A percentile compares a stretch with the other conserved stretches of the same genome.
Conservation (phyloP, 2,329 filamentous ascomycete species). For the Epichloe festucae region DNA sequence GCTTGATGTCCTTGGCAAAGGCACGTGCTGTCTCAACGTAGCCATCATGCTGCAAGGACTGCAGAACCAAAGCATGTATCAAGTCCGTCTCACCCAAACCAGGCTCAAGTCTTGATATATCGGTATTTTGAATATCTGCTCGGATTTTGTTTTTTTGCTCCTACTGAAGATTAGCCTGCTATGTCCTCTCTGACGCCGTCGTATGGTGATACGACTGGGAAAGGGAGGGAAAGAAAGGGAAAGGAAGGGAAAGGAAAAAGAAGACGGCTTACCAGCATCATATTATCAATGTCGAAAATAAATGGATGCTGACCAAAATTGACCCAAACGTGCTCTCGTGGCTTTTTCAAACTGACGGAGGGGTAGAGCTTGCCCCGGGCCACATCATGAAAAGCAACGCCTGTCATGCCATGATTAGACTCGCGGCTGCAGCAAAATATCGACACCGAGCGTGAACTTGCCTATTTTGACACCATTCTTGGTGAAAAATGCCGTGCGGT, state of each 20-base stretch:
- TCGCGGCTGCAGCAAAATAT: neutral
- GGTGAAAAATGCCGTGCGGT: constrained; percentile 54
- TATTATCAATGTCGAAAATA: constrained; percentile 77
- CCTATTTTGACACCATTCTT: constrained; percentile 48
- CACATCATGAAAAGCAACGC: constrained; percentile 56
- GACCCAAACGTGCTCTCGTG: constrained; percentile 45
- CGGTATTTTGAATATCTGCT: constrained; percentile 43
- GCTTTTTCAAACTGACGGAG: constrained; percentile 50
- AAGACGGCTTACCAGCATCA: constrained; percentile 53
- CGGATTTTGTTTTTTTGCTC: constrained; percentile 47
- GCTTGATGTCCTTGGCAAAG: constrained; percentile 69
- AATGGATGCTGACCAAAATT: constrained; percentile 68
- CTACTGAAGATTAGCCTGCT: constrained; percentile 21
- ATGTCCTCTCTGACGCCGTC: no score
- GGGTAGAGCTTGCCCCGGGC: constrained; percentile 52
- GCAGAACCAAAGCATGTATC: constrained; percentile 67
- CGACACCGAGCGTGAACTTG: constrained; percentile 16
- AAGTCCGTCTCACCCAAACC: constrained; percentile 61
- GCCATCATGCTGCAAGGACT: constrained; percentile 88
- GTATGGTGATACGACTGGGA: neutral
- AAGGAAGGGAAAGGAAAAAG: no score
- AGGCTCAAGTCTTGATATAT: constrained; percentile 48
- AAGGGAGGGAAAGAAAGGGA: no score
- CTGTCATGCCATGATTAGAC: constrained; percentile 27
- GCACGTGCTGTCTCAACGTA: constrained; percentile 87